Percentiles rank a stretch among this genome's conserved stretches.
phyloP scores from a whole-genome alignment of 805 yeast species.

The Candida boidinii region DNA sequence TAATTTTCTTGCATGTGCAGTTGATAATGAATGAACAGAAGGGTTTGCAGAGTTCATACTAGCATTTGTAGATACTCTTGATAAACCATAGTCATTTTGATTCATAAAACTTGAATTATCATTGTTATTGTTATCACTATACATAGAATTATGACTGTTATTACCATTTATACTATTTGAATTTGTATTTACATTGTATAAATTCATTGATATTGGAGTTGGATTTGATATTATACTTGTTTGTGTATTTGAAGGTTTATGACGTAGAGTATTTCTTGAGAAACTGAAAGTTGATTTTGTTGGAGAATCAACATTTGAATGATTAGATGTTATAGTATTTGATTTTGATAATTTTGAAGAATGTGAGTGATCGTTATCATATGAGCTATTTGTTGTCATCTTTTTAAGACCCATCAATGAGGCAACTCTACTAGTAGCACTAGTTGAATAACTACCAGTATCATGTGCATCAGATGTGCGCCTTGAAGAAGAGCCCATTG shows the following conservation, averaged over 20 bases:
- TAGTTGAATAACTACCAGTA: too few relatives aligned
- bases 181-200: too few relatives aligned
- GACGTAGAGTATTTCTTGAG: slow-evolving; percentile 5
- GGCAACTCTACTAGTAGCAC: slow-evolving; percentile 11
- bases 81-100: slow-evolving; percentile 18
- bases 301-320: slow-evolving; percentile 13
- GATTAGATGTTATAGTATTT: slow-evolving; percentile 8
- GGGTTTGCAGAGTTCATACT: slow-evolving; percentile 8
- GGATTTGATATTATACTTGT: too few relatives aligned
- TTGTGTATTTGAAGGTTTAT: background rate
- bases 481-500: too few relatives aligned
- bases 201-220: too few relatives aligned
- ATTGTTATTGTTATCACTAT: background rate
- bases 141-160: background rate
- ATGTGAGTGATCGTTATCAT: background rate
- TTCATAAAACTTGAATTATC: slow-evolving; percentile 1
- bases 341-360: slow-evolving; percentile 7
- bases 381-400: background rate
- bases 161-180: background rate
- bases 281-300: slow-evolving; percentile 12
- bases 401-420: slow-evolving; percentile 15
- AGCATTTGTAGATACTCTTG: slow-evolving; percentile 18
- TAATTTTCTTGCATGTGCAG: slow-evolving; percentile 20
- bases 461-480: too few relatives aligned
- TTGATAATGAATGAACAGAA: slow-evolving; percentile 19